These are phyloP conservation scores for Saussurea involucrata DNA, from an alignment of 129 eudicot species.

Conservation along the genomic window DNA sequence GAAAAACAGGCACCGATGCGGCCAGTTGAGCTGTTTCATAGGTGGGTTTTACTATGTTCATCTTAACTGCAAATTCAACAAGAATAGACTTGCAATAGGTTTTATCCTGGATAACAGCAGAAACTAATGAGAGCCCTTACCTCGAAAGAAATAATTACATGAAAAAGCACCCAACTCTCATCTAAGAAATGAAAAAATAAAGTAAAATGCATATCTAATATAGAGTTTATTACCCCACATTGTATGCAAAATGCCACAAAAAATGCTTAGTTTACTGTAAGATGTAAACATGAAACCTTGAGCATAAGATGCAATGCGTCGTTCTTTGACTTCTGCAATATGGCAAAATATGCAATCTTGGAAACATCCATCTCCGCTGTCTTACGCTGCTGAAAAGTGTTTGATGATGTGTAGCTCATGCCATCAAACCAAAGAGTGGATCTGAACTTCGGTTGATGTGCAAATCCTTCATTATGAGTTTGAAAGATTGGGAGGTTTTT, in stretches of 20 bases:
- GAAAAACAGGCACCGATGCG: constrained; percentile 28
- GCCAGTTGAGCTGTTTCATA: constrained; percentile 30
- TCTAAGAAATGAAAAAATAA: background rate
- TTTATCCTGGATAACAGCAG: constrained; percentile 35
- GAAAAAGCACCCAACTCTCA: background rate
- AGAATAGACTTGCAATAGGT: constrained; percentile 52
- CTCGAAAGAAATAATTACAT: background rate
- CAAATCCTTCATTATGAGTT: constrained; percentile 38
- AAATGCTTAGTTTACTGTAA: background rate
- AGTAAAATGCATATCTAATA: background rate
- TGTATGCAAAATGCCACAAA: background rate
- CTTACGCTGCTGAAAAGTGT: constrained; percentile 33
- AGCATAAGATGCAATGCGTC: constrained; percentile 25
- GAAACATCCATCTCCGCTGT: constrained; percentile 51
- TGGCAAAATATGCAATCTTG: constrained; percentile 34
- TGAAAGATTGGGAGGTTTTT: constrained; percentile 35
- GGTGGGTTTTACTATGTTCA: constrained; percentile 27
- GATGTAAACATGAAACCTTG: constrained; percentile 37
- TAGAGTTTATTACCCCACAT: background rate
- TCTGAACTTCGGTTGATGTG: constrained; percentile 41
- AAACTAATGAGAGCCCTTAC: background rate
- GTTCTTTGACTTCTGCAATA: constrained; percentile 25
- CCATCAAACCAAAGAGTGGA: constrained; percentile 48
- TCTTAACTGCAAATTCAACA: constrained; percentile 47
- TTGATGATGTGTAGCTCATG: constrained; percentile 25